Evolutionary conservation across 78 protist genomes (phyloP).

Genomic region (Dictyostelium discoideum): DNA sequence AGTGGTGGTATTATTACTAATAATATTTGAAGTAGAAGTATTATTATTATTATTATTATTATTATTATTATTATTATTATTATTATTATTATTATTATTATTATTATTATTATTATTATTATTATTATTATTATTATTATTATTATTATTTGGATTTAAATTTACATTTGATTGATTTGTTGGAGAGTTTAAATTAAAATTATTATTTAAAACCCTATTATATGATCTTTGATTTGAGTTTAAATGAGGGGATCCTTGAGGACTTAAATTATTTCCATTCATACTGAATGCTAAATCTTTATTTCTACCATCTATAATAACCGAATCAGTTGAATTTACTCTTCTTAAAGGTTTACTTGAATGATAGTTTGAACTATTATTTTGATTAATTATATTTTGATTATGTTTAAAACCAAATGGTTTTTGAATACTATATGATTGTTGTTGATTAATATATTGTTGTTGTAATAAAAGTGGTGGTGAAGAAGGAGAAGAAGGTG

Average conservation of each 20-base stretch:
- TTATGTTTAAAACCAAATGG: conserved; percentile 1
- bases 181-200: background rate
- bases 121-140: background rate
- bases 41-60: conserved; percentile 7
- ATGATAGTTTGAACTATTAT: conserved; percentile 4
- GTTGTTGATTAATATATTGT: background rate
- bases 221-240: conserved; percentile 16
- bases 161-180: background rate
- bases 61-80: background rate
- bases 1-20: background rate
- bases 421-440: background rate
- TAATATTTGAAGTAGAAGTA: background rate
- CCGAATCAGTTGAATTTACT: conserved; percentile 70
- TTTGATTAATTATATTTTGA: background rate
- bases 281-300: conserved; percentile 12
- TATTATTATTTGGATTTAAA: background rate
- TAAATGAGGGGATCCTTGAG: conserved; percentile 24
- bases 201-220: background rate
- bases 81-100: background rate
- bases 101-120: background rate
- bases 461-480: background rate
- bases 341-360: conserved; percentile 44
- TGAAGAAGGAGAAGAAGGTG: background rate
- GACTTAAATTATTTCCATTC: conserved; percentile 15
- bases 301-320: conserved; percentile 28